Evolutionary conservation across 2,329 filamentous ascomycete species (phyloP).

Genomic region (Fusarium decemcellulare): DNA sequence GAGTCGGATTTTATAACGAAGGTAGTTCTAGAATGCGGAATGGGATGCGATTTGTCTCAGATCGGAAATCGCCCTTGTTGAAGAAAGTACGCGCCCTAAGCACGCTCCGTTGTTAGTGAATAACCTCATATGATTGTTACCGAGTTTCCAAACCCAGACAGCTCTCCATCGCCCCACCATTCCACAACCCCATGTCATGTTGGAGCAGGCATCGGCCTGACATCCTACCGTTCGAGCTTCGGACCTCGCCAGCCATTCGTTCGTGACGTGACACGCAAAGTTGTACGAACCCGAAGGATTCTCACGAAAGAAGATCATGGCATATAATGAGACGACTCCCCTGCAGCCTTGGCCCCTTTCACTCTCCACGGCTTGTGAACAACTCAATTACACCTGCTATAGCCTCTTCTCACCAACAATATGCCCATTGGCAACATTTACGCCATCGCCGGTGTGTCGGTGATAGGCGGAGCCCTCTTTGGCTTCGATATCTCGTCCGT

Average conservation of each 20-base stretch:
- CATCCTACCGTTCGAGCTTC: constrained; percentile 11
- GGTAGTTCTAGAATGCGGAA: not conserved
- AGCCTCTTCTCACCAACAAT: not conserved
- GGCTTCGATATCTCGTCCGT: constrained; percentile 46
- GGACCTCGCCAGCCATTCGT: constrained; percentile 1
- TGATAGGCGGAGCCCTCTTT: constrained; percentile 44
- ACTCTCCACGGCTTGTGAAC: not conserved
- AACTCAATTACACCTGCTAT: not conserved
- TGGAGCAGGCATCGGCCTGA: not conserved
- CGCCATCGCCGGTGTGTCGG: constrained; percentile 42
- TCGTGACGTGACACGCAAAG: constrained; percentile 7
- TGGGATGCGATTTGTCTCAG: not conserved
- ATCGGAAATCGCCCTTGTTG: too few relatives aligned
- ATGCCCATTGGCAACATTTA: constrained; percentile 46
- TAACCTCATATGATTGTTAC: constrained; percentile 9
- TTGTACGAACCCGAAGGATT: not conserved
- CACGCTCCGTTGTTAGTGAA: constrained; percentile 1
- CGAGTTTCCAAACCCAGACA: not conserved
- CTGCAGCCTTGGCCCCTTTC: not conserved
- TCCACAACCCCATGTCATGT: constrained; percentile 18
- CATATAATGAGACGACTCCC: constrained; percentile 19
- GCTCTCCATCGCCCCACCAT: constrained; percentile 15
- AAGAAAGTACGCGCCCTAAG: too few relatives aligned
- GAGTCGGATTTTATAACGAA: not conserved
- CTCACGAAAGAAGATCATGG: not conserved